Evolutionary conservation across 2,329 filamentous ascomycete genomes (phyloP), one percentile per base, ranked within the genome.

Genomic region (Penicillium sp.): DNA sequence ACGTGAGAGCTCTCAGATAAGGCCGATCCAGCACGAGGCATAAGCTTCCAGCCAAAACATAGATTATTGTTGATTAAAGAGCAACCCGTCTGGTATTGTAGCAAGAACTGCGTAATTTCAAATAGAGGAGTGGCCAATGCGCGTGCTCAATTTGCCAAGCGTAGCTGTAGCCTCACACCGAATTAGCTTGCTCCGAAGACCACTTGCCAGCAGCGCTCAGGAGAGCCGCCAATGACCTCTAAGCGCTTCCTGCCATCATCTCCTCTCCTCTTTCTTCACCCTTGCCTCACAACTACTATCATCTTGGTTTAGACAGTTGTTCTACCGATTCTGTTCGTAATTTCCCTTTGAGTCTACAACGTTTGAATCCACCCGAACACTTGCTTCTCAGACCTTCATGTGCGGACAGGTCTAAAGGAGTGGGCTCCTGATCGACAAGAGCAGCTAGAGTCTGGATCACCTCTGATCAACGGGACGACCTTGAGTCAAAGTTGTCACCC

Each of bases 381-480:
- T 29, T 45, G 8, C 61, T 52, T 47, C 35, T 51, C 29, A 29
- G 44, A 23, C 51, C 49, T 29, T 52, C 48, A 62, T 65, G 52
- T 54, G 15, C 54, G 47, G 44, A 26, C 62, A 53, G 17, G 19
- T 59, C 23, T 62, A 61, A 49, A 62, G 50, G 61, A 48, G 56
- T 56, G 53, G 56, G 46, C 65, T 67, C 65, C 61, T 67, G 63
- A 65, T 65, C 61, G 59, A 60, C 65, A 51, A 58, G 48, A 58
- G 54, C 44, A 62, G 54, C 59, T 23, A 49, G 62, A 66, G 59
- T 66, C 62, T 66, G 60, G 61, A 58, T 61, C 60, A 55, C 50
- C 58, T 60, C 45, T 59, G 54, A 64, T 63, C 60, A 60, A 61
- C 62, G 45, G 62, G 41, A 57, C 60, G 50, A 56, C 54, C 51